A percentile compares a stretch with the other conserved stretches of the same genome.
Conservation (phyloP, 805 yeast species). For the Starmerella powellii region DNA sequence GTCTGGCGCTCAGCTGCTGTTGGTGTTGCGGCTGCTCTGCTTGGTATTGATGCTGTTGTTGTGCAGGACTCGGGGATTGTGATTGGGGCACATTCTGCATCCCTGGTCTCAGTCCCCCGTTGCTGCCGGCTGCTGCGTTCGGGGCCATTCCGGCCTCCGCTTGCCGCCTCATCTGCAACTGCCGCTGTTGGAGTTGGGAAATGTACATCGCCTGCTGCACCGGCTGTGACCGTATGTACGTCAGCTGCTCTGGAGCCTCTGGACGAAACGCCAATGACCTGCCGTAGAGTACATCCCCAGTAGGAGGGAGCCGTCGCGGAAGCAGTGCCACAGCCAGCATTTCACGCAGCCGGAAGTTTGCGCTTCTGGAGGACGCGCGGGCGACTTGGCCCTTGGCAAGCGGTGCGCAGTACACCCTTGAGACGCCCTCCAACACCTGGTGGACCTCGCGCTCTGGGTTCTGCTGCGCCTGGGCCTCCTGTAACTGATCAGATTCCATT, state of each 20-base stretch:
- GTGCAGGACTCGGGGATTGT: too few relatives aligned
- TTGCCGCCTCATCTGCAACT: slow-evolving; percentile 14
- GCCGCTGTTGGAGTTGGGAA: slow-evolving; percentile 20
- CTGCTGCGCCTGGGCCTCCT: slow-evolving; percentile 18
- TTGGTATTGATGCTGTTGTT: slow-evolving; percentile 2
- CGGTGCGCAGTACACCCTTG: slow-evolving; percentile 43
- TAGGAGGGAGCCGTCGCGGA: slow-evolving; percentile 38
- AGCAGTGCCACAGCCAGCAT: slow-evolving; percentile 74
- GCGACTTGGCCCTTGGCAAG: slow-evolving; percentile 60
- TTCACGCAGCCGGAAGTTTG: slow-evolving; percentile 79
- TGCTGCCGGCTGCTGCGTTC: background rate
- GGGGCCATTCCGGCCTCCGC: background rate
- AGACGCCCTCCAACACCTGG: slow-evolving; percentile 79
- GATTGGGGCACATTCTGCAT: too few relatives aligned
- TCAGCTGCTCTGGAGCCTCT: slow-evolving; percentile 48
- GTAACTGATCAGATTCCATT: slow-evolving; percentile 16
- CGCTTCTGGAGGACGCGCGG: slow-evolving; percentile 58
- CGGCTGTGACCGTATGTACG: slow-evolving; percentile 28
- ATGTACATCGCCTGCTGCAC: slow-evolving; percentile 25
- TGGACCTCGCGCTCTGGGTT: slow-evolving; percentile 55
- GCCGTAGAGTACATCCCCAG: slow-evolving; percentile 50
- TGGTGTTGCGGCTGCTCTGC: slow-evolving; percentile 8
- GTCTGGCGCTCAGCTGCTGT: slow-evolving; percentile 3
- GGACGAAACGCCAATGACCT: slow-evolving; percentile 64
- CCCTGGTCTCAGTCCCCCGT: too few relatives aligned